Evolutionary conservation across 257 asterid genomes (phyloP), one percentile per base, ranked within the genome.

Genomic region (Nicotiana tabacum): DNA sequence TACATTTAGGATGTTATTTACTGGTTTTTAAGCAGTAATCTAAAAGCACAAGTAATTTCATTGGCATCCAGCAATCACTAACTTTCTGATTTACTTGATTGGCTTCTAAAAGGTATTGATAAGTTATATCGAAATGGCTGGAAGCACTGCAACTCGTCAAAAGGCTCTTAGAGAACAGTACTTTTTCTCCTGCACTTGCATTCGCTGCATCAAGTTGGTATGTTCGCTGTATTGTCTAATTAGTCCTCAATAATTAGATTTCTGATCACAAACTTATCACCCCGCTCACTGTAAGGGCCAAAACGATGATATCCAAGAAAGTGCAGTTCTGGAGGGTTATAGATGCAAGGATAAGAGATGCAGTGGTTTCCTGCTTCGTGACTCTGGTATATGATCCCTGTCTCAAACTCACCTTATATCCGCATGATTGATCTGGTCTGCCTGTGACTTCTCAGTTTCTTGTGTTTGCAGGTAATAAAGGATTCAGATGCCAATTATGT

Each of bases 71-170:
- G 43, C 27, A 48, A 74, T 48, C 80, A 74, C 64, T 74, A 51
- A 74, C 62, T 48, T 15, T 74, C 62, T 87, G 67, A 82, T 83
- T 9, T 43, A 76, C 80, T 80, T 69, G 80, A 39, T 60, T 83
- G 84, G 78, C 86, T 72, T 83, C 53, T 64, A 65, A 82, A 76
- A 96, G 99, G 98, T 94, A 48, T 84, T 82, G 81, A 96, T 96
- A 85, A 94, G 98, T 87, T 96, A 96, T 79, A 88, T 96, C 83
- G 99, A 96, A 85, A 91, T 90, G 57, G 98, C 99, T 85, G 99
- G 97, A 90, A 96, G 98, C 93, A 94, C 98, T 33, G 56, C 81
- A 43, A 91, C 96, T 82, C 95, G 99, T 85, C 94, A 91, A 89
- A 91, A 94, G 87, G 85, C 97, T 81, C 97, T 96, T 82, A 93